phyloP scores from a whole-genome alignment of 352 stramenopile species.

The Phytopythium sindhum region DNA sequence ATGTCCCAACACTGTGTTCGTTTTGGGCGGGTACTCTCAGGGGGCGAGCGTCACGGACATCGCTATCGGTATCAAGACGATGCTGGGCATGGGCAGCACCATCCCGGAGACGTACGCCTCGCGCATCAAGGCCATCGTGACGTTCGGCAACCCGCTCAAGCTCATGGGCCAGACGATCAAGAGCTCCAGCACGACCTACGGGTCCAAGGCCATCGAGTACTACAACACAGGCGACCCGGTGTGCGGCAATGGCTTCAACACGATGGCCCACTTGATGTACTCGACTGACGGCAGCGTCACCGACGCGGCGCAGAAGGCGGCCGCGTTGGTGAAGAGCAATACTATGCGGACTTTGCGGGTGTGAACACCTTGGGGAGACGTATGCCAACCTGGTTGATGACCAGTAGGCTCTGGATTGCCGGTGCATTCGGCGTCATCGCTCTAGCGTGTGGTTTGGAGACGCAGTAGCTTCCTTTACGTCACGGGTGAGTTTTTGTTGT shows the following conservation, averaged over 20 bases:
- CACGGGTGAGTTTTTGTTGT: too few species aligned
- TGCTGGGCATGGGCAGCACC: too few species aligned
- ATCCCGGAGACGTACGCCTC: slow-evolving; percentile 13
- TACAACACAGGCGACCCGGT: slow-evolving; percentile 29
- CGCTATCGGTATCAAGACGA: too few species aligned
- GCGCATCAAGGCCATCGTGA: slow-evolving; percentile 29
- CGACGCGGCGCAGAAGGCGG: slow-evolving; percentile 19
- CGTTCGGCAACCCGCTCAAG: slow-evolving; percentile 29
- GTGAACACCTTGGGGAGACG: background rate
- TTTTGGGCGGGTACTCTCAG: too few species aligned
- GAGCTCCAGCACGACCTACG: slow-evolving; percentile 20
- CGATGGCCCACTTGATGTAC: slow-evolving; percentile 27
- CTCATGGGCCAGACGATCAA: slow-evolving; percentile 21
- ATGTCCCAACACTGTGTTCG: too few species aligned
- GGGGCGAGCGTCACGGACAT: too few species aligned
- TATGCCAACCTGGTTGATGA: too few species aligned
- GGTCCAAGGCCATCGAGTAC: slow-evolving; percentile 26
- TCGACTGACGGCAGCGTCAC: slow-evolving; percentile 23
- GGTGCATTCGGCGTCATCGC: too few species aligned
- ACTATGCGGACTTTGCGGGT: background rate
- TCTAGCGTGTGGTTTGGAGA: too few species aligned
- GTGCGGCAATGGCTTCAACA: slow-evolving; percentile 27
- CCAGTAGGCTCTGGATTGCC: too few species aligned
- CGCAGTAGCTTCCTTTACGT: too few species aligned
- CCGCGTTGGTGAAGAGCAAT: slow-evolving; percentile 13